Evolutionary conservation across 1,284 basidiomycete genomes (phyloP).

Genomic region (Pterulicium gracile): DNA sequence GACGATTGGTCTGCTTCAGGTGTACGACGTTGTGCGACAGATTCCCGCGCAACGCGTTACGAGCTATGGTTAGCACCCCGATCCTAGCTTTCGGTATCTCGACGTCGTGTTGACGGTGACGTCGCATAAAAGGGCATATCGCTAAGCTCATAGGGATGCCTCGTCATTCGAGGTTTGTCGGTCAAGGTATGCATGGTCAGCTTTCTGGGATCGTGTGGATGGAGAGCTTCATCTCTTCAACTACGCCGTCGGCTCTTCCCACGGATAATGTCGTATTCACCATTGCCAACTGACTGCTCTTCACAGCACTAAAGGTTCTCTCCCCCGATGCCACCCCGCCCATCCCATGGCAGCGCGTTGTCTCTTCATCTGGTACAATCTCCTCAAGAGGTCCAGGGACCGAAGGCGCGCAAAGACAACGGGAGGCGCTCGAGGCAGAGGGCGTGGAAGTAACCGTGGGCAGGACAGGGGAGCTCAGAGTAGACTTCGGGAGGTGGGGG

Average conservation of each 20-base stretch:
- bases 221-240: not conserved
- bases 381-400: conserved; percentile 76
- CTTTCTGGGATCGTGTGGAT: too few relatives aligned
- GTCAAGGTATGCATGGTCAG: conserved; percentile 49
- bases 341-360: conserved; percentile 69
- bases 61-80: conserved; percentile 35
- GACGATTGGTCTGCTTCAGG: conserved; percentile 29
- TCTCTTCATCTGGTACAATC: conserved; percentile 57
- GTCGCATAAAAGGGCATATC: conserved; percentile 49
- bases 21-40: conserved; percentile 55
- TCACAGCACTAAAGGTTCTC: conserved; percentile 57
- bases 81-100: conserved; percentile 4
- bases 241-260: not conserved
- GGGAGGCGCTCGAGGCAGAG: conserved; percentile 46
- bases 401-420: conserved; percentile 44
- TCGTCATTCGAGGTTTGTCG: conserved; percentile 72
- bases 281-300: not conserved
- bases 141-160: conserved; percentile 81
- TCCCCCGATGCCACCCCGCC: conserved; percentile 45
- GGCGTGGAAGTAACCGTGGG: conserved; percentile 42
- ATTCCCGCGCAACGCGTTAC: conserved; percentile 58
- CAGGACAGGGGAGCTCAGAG: conserved; percentile 34
- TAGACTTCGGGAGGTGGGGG: conserved; percentile 39
- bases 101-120: not conserved
- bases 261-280: not conserved